These are phyloP conservation scores for Plasmodium knowlesi DNA, from an alignment of 169 alveolate genomes.

Conservation along the genomic window DNA sequence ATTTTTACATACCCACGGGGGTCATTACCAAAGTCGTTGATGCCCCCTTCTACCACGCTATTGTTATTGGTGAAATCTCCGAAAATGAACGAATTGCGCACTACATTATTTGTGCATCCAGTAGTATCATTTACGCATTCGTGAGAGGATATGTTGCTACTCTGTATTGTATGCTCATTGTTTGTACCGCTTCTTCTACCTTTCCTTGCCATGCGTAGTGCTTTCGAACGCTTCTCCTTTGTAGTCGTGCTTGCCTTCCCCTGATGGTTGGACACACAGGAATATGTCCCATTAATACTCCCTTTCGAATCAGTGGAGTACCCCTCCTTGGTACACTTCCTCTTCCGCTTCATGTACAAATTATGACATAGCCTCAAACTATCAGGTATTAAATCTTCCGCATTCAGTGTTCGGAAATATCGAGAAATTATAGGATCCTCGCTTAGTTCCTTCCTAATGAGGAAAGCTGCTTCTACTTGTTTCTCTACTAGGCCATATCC, in stretches of 20 bases:
- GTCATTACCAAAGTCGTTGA: neutral
- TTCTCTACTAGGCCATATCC: slow-evolving; percentile 79
- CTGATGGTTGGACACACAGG: slow-evolving; percentile 19
- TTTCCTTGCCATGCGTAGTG: neutral
- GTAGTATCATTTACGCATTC: neutral
- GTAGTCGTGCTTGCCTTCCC: neutral
- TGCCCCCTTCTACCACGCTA: neutral
- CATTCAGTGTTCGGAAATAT: slow-evolving; percentile 64
- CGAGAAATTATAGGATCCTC: slow-evolving; percentile 74
- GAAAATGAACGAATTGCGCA: neutral
- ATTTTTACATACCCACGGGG: neutral
- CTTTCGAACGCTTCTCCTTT: neutral
- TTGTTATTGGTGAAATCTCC: neutral
- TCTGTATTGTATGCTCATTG: neutral
- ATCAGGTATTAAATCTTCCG: slow-evolving; percentile 67
- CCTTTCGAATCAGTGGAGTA: slow-evolving; percentile 13
- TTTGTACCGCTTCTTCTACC: neutral
- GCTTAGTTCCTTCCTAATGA: slow-evolving; percentile 73
- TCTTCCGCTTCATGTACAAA: slow-evolving; percentile 22
- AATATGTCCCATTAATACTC: slow-evolving; percentile 15
- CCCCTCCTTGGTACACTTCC: neutral
- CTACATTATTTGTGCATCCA: neutral
- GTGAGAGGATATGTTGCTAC: neutral
- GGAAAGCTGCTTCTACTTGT: slow-evolving; percentile 78
- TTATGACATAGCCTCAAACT: slow-evolving; percentile 56